phyloP scores from a whole-genome alignment of 805 yeast species.

The Pichia cephalocereana region DNA sequence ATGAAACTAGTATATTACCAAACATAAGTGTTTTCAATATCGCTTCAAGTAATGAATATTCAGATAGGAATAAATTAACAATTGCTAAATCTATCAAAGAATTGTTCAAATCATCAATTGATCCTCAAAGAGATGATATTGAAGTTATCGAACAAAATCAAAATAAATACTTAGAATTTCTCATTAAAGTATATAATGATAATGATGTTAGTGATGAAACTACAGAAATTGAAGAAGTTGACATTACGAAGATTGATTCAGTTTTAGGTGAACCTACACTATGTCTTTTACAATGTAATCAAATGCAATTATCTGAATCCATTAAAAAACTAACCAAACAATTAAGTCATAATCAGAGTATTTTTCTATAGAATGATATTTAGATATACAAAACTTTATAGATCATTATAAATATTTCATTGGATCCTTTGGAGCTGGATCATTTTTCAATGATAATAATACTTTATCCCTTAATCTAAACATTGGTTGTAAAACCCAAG shows the following conservation, averaged over 20 bases:
- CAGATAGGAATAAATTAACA: not conserved
- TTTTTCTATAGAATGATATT: too few relatives aligned
- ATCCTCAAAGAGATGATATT: not conserved
- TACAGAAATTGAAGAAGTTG: not conserved
- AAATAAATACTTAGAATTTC: not conserved
- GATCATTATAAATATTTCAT: too few relatives aligned
- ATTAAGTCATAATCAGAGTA: too few relatives aligned
- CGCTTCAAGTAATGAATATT: not conserved
- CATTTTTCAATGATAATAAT: too few relatives aligned
- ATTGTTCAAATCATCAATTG: not conserved
- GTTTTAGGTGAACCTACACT: not conserved
- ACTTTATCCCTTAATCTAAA: too few relatives aligned
- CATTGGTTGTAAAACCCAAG: too few relatives aligned
- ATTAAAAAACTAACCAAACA: too few relatives aligned
- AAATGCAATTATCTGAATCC: not conserved
- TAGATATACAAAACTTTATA: too few relatives aligned
- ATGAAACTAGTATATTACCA: conserved; percentile 1
- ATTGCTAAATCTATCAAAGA: conserved; percentile 4
- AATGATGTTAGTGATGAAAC: not conserved
- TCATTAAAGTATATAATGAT: not conserved
- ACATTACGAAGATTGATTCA: not conserved
- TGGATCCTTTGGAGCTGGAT: too few relatives aligned
- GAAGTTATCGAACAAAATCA: not conserved
- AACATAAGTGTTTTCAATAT: not conserved
- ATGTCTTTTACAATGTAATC: not conserved